Evolutionary conservation across 495 filamentous ascomycete species (phyloP).

Genomic region (Trichoderma erinaceum): DNA sequence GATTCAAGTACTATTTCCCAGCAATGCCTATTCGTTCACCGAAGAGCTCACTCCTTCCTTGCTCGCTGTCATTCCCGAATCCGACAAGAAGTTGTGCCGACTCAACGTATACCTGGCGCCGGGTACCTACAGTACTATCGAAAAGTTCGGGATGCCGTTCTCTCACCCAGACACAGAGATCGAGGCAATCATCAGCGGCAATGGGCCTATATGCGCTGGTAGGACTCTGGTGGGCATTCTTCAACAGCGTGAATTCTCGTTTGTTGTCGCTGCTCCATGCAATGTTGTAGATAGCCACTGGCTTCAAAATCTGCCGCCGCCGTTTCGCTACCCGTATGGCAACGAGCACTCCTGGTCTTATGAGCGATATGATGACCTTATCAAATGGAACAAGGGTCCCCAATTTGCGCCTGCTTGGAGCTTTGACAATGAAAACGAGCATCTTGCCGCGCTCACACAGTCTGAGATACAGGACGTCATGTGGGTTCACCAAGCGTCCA

Average conservation of each 20-base stretch:
- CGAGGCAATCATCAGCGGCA: too few relatives aligned
- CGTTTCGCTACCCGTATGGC: neutral
- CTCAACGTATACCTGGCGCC: too few relatives aligned
- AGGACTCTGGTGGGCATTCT: neutral
- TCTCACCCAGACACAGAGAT: too few relatives aligned
- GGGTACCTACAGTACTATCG: too few relatives aligned
- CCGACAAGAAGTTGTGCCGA: too few relatives aligned
- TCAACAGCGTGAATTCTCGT: neutral
- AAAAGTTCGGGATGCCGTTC: too few relatives aligned
- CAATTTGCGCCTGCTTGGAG: neutral
- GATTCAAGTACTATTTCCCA: too few relatives aligned
- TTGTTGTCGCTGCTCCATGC: neutral
- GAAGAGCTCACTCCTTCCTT: too few relatives aligned
- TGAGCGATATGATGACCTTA: neutral
- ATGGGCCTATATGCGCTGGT: neutral
- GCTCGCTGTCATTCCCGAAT: too few relatives aligned
- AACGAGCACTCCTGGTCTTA: neutral
- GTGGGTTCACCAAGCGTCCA: neutral
- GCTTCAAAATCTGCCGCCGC: neutral
- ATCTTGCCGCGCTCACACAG: neutral
- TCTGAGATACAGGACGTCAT: neutral
- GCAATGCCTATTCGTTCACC: too few relatives aligned
- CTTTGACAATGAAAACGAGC: conserved; percentile 2
- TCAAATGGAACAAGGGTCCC: neutral
- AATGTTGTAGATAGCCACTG: neutral